Evolutionary conservation across 2,329 filamentous ascomycete genomes (phyloP).

Genomic region (Apiospora rasikravindrae): DNA sequence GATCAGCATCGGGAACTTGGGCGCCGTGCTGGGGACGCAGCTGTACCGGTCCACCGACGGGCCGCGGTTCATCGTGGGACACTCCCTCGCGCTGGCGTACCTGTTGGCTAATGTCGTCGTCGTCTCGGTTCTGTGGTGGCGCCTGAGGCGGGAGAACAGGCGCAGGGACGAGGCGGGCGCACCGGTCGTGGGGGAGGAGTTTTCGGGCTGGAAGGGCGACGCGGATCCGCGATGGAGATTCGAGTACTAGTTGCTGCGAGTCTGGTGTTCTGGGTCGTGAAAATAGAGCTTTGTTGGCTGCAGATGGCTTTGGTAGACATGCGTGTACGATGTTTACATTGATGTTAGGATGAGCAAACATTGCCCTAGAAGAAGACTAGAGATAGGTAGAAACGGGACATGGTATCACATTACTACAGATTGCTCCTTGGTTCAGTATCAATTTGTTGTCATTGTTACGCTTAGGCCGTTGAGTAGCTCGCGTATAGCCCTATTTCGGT

Average conservation of each 20-base stretch:
- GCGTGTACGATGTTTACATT: too few species aligned
- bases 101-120: constrained; percentile 63
- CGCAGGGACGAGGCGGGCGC: constrained; percentile 44
- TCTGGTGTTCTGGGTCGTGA: too few species aligned
- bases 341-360: background rate
- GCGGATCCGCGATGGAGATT: constrained; percentile 71
- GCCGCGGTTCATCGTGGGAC: constrained; percentile 69
- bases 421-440: background rate
- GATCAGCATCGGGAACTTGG: constrained; percentile 73
- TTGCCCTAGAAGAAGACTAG: background rate
- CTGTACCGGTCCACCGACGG: constrained; percentile 66
- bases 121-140: constrained; percentile 55
- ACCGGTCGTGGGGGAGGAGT: constrained; percentile 35
- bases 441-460: background rate
- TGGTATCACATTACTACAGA: too few species aligned
- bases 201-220: constrained; percentile 65
- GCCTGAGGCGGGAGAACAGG: constrained; percentile 64
- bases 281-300: background rate
- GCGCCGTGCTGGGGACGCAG: constrained; percentile 72
- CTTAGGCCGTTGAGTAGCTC: background rate
- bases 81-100: constrained; percentile 70
- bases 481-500: constrained; percentile 19
- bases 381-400: background rate
- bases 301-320: background rate
- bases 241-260: constrained; percentile 49